phyloP scores from a whole-genome alignment of 2,329 filamentous ascomycete species.

The Ceratocystis papillata region DNA sequence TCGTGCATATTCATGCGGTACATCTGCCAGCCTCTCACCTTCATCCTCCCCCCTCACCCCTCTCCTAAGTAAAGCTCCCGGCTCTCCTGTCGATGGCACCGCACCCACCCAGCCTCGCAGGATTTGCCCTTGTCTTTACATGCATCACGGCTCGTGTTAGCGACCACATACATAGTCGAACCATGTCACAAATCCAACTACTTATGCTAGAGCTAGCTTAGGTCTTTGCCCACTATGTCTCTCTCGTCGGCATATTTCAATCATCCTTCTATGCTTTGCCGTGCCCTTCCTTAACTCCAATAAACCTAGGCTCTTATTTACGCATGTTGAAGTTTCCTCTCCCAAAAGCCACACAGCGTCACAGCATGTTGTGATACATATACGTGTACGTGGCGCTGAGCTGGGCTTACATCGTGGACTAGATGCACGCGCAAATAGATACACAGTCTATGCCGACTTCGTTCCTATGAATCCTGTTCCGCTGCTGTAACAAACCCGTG shows the following conservation, averaged over 20 bases:
- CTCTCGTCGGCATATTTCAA: too few species aligned
- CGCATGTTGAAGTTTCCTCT: neutral
- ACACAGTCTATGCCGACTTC: neutral
- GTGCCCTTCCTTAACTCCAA: too few species aligned
- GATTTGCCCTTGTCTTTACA: neutral
- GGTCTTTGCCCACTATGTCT: too few species aligned
- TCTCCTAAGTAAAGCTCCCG: neutral
- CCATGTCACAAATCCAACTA: neutral
- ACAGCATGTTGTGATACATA: neutral
- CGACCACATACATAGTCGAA: neutral
- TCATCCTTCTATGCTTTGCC: too few species aligned
- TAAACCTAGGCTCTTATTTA: neutral
- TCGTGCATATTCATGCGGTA: slow-evolving; percentile 27
- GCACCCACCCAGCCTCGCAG: neutral
- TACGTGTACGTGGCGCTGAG: slow-evolving; percentile 6
- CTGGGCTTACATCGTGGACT: neutral
- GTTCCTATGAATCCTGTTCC: neutral
- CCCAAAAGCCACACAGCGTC: neutral
- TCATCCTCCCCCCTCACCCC: neutral
- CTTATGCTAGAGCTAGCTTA: neutral
- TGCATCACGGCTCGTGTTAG: neutral
- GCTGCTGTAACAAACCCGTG: neutral
- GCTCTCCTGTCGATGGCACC: neutral
- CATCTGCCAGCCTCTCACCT: neutral
- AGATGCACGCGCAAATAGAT: neutral